Base-by-base conservation (phyloP, 176 grass and related monocot species). In the Ensete ventricosum region DNA sequence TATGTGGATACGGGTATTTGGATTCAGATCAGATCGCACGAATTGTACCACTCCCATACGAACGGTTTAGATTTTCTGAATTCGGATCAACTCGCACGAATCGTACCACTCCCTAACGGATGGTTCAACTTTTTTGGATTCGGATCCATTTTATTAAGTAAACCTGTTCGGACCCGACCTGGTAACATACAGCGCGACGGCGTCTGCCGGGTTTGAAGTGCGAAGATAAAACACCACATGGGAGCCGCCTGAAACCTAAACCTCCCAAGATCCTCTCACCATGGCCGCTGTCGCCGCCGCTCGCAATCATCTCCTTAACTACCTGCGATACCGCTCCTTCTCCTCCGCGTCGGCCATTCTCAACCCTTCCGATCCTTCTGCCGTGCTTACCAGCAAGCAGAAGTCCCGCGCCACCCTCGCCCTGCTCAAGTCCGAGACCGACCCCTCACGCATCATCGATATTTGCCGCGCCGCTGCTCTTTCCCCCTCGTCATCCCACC, bases 391-490 rank as follows among this genome's bases (percentile, higher is more conserved):
- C 67, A 81, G 85, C 77, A 80, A 54, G 72, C 77, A 91, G 80
- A 97, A 97, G 70, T 85, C 82, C 79, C 90, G 88, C 55, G 85
- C 89, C 51, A 88, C 88, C 49, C 84, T 93, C 21, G 84, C 90
- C 50, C 93, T 90, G 77, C 85, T 94, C 85, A 90, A 88, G 79
- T 64, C 78, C 55, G 81, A 86, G 62, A 79, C 74, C 71, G 72
- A 83, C 70, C 85, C 88, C 8, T 77, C 86, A 11, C 86, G 90
- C 73, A 97, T 97, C 82, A 74, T 97, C 62, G 82, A 86, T 76
- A 97, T 93, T 70, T 93, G 84, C 84, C 90, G 83, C 27, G 90
- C 88, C 71, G 90, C 94, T 9, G 77, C 89, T 8, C 93, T 92
- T 66, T 77, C 74, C 22, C 89, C 87, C 51, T 29, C 75, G 16